Evolutionary conservation across 108 stramenopile genomes (phyloP).

Genomic region (Discostella stelligeroides): DNA sequence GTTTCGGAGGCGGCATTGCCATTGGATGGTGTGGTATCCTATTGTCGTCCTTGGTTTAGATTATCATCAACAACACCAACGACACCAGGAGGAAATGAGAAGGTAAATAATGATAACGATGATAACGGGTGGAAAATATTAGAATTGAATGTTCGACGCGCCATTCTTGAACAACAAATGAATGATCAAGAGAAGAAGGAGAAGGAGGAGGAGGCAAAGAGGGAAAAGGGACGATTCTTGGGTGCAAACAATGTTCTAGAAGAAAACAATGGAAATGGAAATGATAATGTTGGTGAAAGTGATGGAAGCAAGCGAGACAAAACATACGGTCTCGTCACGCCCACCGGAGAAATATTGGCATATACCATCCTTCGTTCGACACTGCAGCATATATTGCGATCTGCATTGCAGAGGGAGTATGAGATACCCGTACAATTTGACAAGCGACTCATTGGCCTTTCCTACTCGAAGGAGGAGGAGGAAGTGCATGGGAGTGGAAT

Average conservation of each 20-base stretch:
- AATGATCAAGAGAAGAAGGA: slow-evolving; percentile 13
- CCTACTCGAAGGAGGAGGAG: slow-evolving; percentile 21
- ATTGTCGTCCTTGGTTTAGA: slow-evolving; percentile 62
- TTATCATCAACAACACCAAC: too few species aligned
- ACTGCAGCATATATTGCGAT: slow-evolving; percentile 62
- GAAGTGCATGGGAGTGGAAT: slow-evolving; percentile 36
- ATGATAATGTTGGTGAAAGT: background rate
- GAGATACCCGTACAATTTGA: slow-evolving; percentile 46
- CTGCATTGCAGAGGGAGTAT: slow-evolving; percentile 46
- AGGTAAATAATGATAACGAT: slow-evolving; percentile 17
- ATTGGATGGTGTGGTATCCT: slow-evolving; percentile 45
- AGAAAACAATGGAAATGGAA: background rate
- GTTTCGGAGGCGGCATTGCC: slow-evolving; percentile 66
- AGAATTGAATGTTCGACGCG: slow-evolving; percentile 53
- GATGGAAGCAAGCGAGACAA: background rate
- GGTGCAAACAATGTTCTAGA: background rate
- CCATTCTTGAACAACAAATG: slow-evolving; percentile 31
- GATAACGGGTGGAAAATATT: slow-evolving; percentile 50
- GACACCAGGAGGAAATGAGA: slow-evolving; percentile 14
- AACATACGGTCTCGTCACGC: slow-evolving; percentile 20
- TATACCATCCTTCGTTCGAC: slow-evolving; percentile 77
- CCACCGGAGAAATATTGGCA: slow-evolving; percentile 50
- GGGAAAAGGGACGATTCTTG: slow-evolving; percentile 6
- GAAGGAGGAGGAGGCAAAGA: slow-evolving; percentile 24
- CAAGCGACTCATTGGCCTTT: slow-evolving; percentile 49